A percentile compares a stretch with the other conserved stretches of the same genome.
Conservation (phyloP, 2,329 filamentous ascomycete genomes). For the Chlorencoelia australis region DNA sequence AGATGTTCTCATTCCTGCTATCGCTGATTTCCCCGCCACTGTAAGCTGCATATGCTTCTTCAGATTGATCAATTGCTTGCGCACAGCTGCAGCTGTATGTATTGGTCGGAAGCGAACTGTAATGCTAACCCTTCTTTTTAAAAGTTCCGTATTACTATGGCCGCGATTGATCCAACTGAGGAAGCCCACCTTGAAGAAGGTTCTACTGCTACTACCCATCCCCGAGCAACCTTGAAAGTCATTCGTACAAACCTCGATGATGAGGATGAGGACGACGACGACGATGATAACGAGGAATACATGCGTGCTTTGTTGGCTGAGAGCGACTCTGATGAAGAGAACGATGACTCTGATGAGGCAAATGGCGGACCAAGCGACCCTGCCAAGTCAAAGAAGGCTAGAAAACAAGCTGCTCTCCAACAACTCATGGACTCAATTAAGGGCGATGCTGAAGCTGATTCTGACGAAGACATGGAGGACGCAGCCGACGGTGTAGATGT, state of each 20-base stretch:
- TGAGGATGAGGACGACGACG: constrained; percentile 55
- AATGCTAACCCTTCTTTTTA: constrained; percentile 9
- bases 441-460: constrained; percentile 43
- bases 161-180: constrained; percentile 85
- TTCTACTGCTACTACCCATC: constrained; percentile 48
- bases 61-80: too few relatives aligned
- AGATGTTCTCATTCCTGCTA: constrained; percentile 70
- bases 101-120: not conserved
- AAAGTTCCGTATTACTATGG: constrained; percentile 98
- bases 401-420: constrained; percentile 65
- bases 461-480: constrained; percentile 66
- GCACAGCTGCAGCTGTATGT: not conserved
- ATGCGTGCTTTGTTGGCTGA: constrained; percentile 43
- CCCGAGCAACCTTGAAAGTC: constrained; percentile 83
- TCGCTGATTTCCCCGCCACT: constrained; percentile 70
- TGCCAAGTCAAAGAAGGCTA: constrained; percentile 78
- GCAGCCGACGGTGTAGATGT: constrained; percentile 50
- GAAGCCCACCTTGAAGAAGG: constrained; percentile 55
- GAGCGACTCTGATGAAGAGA: constrained; percentile 43
- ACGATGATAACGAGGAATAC: constrained; percentile 54
- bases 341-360: constrained; percentile 58
- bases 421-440: constrained; percentile 63
- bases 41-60: constrained; percentile 43
- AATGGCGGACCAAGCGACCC: constrained; percentile 91
- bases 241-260: constrained; percentile 60